Evolutionary conservation across 2,329 filamentous ascomycete genomes (phyloP).

Genomic region (Arthroderma uncinatum): DNA sequence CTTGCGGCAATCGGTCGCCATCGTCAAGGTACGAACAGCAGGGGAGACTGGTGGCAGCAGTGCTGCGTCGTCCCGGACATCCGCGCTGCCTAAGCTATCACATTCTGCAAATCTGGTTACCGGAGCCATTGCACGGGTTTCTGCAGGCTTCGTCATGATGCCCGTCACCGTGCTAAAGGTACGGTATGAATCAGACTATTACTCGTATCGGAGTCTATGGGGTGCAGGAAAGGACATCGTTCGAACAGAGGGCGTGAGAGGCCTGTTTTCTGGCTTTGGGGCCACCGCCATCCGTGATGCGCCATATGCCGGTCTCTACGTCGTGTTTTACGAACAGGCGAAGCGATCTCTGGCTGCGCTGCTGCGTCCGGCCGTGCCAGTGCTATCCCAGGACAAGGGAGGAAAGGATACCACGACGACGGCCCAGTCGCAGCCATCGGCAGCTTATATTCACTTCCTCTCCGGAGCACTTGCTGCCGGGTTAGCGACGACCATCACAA

Average conservation of each 20-base stretch:
- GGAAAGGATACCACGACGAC: not conserved
- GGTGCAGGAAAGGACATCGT: slow-evolving; percentile 66
- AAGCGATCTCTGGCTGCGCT: slow-evolving; percentile 28
- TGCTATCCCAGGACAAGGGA: not conserved
- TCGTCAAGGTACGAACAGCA: not conserved
- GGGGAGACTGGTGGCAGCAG: not conserved
- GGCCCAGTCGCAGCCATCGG: slow-evolving; percentile 4
- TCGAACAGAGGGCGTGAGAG: slow-evolving; percentile 59
- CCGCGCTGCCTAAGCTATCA: slow-evolving; percentile 67
- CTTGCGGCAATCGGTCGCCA: slow-evolving; percentile 57
- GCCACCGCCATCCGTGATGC: slow-evolving; percentile 88
- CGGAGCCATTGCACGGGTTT: slow-evolving; percentile 70
- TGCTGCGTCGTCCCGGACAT: slow-evolving; percentile 41
- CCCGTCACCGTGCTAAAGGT: slow-evolving; percentile 95
- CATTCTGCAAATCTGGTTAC: slow-evolving; percentile 77
- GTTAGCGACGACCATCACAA: slow-evolving; percentile 76
- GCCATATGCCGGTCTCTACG: slow-evolving; percentile 92
- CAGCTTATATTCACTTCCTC: slow-evolving; percentile 68
- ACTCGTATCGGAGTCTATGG: slow-evolving; percentile 66
- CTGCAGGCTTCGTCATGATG: slow-evolving; percentile 86
- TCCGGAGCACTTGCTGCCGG: slow-evolving; percentile 73
- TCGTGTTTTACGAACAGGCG: slow-evolving; percentile 71
- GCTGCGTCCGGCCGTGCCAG: slow-evolving; percentile 12
- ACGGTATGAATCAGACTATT: slow-evolving; percentile 81
- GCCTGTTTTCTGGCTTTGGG: slow-evolving; percentile 88